These are phyloP conservation scores for Boletus subparvulus DNA, from an alignment of 768 basidiomycete species.

Conservation along the genomic window DNA sequence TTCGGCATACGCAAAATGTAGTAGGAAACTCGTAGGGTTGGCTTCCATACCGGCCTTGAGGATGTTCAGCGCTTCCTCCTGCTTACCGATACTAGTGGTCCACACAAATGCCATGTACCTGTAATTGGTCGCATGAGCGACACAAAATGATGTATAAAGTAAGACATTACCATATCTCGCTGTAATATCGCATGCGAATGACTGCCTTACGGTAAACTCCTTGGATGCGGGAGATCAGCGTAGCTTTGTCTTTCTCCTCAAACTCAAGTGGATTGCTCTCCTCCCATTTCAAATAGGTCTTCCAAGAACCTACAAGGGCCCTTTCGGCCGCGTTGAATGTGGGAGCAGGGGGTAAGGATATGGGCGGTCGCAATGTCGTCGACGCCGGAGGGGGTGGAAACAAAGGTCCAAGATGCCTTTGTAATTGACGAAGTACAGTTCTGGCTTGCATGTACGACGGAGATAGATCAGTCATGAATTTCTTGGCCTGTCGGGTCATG, in stretches of 20 bases:
- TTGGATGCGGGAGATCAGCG: constrained; percentile 68
- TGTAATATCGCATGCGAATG: constrained; percentile 89
- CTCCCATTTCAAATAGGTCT: constrained; percentile 92
- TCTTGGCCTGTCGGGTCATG: constrained; percentile 67
- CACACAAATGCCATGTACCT: constrained; percentile 93
- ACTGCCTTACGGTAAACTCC: constrained; percentile 88
- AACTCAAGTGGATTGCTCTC: constrained; percentile 92
- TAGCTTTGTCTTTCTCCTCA: constrained; percentile 74
- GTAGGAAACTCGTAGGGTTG: constrained; percentile 82
- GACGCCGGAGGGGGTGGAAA: constrained; percentile 52
- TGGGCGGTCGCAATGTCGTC: constrained; percentile 37
- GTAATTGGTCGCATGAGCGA: constrained; percentile 11
- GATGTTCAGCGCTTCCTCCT: constrained; percentile 79
- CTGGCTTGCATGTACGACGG: constrained; percentile 95
- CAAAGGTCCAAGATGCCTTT: constrained; percentile 63
- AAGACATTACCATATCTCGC: constrained; percentile 81
- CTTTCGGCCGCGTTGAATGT: constrained; percentile 74
- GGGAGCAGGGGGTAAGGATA: constrained; percentile 69
- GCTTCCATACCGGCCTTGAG: constrained; percentile 86
- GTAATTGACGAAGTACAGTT: constrained; percentile 79
- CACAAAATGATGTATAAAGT: background rate
- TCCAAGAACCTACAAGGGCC: constrained; percentile 82
- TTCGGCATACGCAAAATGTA: constrained; percentile 90
- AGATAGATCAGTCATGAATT: constrained; percentile 91
- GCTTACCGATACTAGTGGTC: constrained; percentile 69